Base-by-base conservation (phyloP, 345 rosid species). In the Melaleuca quinquenervia region DNA sequence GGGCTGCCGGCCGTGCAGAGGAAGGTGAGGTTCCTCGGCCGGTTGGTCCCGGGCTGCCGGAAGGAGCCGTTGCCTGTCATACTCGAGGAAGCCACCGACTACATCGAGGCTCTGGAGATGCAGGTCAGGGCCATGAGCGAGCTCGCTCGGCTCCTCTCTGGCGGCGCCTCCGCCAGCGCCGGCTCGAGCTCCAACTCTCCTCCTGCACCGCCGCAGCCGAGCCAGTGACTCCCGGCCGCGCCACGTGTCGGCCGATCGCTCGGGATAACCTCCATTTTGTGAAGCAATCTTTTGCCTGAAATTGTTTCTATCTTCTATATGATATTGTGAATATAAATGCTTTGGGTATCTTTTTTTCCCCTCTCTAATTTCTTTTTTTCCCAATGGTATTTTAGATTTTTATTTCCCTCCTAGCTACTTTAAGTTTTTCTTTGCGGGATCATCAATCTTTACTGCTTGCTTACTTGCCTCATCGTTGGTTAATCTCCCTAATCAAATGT, bases 21-120 rank as follows among this genome's bases (percentile, higher is more conserved):
- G 86, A 98, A 96, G 90, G 98, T 92, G 12, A 91, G 94, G 84
- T 84, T 90, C n/a, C 92, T 98, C n/a, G 95, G 99, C 86, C 93
- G 96, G 88, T 87, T 98, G 89, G 98, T 98, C 84, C 99, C 99
- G 26, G 99, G 99, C 80, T 98, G 99, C 96, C 93, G 97, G 84
- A 96, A 95, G 87, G 95, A 98, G 86, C 90, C 97, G 8, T 86
- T 98, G 78, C 98, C 98, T 14, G 95, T 98, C 83, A 94, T 98
- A 84, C 93, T 98, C 50, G 99, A 98, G 86, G 99, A 98, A 87
- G 96, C 97, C 0, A 93, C 98, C 0, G 99, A 98, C 92, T 98
- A 98, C 83, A 98, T 98, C 58, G 95, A 97, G 20, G 99, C 99
- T 6, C 90, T 96, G 86, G 97, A 98, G 98, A 98, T 98, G 99